These are phyloP conservation scores for Paracoccidioides brasiliensis DNA, from an alignment of 2,329 filamentous ascomycete genomes.

Conservation along the genomic window DNA sequence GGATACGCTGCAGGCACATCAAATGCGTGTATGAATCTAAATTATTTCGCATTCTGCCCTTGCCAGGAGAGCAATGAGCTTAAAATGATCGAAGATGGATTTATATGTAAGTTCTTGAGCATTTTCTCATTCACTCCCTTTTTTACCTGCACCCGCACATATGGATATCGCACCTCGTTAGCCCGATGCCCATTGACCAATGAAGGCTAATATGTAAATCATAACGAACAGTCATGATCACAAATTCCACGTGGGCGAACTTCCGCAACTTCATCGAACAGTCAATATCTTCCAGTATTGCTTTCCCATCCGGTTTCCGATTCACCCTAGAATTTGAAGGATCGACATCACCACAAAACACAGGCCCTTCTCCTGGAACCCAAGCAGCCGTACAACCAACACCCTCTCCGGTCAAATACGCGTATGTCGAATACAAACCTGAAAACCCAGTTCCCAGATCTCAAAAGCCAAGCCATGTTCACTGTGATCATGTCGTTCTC, in stretches of 20 bases:
- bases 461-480: conserved; percentile 1
- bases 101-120: conserved; percentile 4
- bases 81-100: conserved; percentile 6
- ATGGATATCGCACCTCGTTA: background rate
- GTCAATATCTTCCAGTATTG: background rate
- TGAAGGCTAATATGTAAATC: background rate
- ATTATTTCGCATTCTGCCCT: conserved; percentile 7
- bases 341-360: background rate
- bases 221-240: conserved; percentile 3
- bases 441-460: background rate
- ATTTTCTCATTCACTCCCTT: background rate
- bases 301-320: background rate
- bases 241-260: conserved; percentile 4
- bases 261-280: conserved; percentile 4
- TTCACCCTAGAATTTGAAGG: background rate
- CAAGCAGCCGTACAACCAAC: background rate
- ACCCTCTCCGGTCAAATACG: background rate
- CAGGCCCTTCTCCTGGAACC: background rate
- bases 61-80: conserved; percentile 6
- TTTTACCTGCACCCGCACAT: background rate
- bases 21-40: conserved; percentile 7
- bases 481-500: conserved; percentile 2
- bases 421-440: background rate
- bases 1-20: conserved; percentile 6
- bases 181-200: too few species aligned